These are phyloP conservation scores for Suhomyces bribrorum DNA, from an alignment of 1,139 yeast species.

Conservation along the genomic window DNA sequence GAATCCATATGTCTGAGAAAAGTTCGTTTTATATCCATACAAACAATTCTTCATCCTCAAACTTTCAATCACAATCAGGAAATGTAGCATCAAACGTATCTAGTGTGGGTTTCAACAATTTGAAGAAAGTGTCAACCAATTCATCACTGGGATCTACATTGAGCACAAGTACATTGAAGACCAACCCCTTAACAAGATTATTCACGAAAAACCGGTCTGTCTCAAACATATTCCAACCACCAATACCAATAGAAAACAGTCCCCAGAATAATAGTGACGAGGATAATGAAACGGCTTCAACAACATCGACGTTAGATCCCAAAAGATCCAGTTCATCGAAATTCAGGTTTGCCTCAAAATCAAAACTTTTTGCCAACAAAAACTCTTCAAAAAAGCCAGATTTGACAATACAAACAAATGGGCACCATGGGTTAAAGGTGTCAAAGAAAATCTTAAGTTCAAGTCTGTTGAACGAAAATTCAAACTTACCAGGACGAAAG, in stretches of 20 bases:
- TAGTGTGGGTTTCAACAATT: constrained; percentile 43
- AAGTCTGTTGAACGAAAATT: constrained; percentile 22
- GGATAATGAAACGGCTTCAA: constrained; percentile 8
- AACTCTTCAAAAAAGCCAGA: constrained; percentile 24
- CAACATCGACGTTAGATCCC: constrained; percentile 9
- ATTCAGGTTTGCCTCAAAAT: constrained; percentile 18
- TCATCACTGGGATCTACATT: constrained; percentile 29
- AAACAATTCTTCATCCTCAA: constrained; percentile 25
- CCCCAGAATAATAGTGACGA: constrained; percentile 14
- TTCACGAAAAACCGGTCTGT: constrained; percentile 38
- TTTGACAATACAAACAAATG: constrained; percentile 31
- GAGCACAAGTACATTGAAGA: constrained; percentile 26
- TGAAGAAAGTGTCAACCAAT: constrained; percentile 39
- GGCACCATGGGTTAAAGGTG: constrained; percentile 30
- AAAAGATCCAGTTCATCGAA: constrained; percentile 13
- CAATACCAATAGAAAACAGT: constrained; percentile 7
- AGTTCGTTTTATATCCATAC: constrained; percentile 22
- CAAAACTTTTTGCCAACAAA: constrained; percentile 18
- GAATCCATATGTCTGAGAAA: constrained; percentile 1
- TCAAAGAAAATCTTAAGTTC: constrained; percentile 32
- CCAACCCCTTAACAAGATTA: constrained; percentile 33
- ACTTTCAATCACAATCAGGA: constrained; percentile 15
- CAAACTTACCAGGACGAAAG: constrained; percentile 19
- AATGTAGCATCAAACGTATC: constrained; percentile 31
- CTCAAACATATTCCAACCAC: constrained; percentile 20